A percentile compares a stretch with the other conserved stretches of the same genome.
Conservation (phyloP, 2,329 filamentous ascomycete species). For the Byssoonygena ceratinophila region DNA sequence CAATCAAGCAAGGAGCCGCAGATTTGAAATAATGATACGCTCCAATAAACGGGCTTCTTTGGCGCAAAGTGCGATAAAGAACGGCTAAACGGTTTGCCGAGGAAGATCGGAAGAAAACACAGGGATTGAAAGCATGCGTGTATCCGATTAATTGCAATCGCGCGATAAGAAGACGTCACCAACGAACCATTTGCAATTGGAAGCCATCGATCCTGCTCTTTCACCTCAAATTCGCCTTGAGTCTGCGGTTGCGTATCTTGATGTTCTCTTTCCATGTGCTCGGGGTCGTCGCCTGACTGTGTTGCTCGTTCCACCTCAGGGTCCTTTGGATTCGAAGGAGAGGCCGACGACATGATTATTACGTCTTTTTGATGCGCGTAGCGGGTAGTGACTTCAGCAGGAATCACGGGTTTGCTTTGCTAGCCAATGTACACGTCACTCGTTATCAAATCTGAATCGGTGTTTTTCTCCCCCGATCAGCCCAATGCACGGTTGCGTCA, state of each 20-base stretch:
- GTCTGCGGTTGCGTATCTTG: slow-evolving; percentile 63
- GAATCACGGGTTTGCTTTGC: slow-evolving; percentile 28
- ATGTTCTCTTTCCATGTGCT: slow-evolving; percentile 66
- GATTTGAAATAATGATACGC: neutral
- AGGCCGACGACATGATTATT: slow-evolving; percentile 93
- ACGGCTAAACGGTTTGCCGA: neutral
- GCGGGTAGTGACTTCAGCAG: slow-evolving; percentile 30
- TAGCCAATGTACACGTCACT: slow-evolving; percentile 39
- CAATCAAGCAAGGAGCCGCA: neutral
- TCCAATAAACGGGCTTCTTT: neutral
- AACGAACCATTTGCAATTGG: slow-evolving; percentile 99
- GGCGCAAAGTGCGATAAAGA: neutral
- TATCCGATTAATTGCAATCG: slow-evolving; percentile 8
- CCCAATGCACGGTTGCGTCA: slow-evolving; percentile 15
- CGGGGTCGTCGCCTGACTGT: slow-evolving; percentile 85
- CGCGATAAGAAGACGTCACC: slow-evolving; percentile 17
- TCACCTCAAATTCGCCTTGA: slow-evolving; percentile 92
- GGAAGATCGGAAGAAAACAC: neutral
- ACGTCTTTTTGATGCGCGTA: slow-evolving; percentile 24
- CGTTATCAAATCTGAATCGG: slow-evolving; percentile 10
- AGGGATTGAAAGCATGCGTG: neutral
- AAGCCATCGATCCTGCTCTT: slow-evolving; percentile 98
- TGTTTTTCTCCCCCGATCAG: slow-evolving; percentile 14
- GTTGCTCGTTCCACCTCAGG: slow-evolving; percentile 78
- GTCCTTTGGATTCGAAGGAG: slow-evolving; percentile 65